These are phyloP conservation scores for Eimeria maxima DNA, from an alignment of 169 alveolate genomes.

Conservation along the genomic window DNA sequence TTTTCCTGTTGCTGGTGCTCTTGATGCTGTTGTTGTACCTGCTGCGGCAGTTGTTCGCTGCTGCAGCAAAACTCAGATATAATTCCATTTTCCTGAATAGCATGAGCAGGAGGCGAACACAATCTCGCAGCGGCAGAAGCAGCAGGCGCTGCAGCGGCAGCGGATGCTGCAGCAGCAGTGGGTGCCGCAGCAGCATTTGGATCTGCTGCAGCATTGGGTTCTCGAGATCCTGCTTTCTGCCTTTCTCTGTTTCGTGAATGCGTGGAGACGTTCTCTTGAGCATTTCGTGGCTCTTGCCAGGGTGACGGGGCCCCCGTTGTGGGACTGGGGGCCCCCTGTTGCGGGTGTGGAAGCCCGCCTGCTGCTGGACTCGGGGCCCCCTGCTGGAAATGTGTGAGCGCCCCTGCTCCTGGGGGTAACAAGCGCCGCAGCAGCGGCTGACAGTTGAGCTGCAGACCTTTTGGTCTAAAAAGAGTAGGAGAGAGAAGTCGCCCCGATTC, in stretches of 20 bases:
- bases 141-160: conserved; percentile 14
- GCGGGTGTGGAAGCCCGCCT: neutral
- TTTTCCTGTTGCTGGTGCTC: conserved; percentile 6
- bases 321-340: neutral
- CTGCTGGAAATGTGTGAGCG: neutral
- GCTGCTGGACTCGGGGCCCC: neutral
- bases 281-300: neutral
- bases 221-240: neutral
- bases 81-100: neutral
- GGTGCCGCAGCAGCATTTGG: conserved; percentile 16
- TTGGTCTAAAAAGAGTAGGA: conserved; percentile 18
- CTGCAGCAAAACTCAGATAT: neutral
- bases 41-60: neutral
- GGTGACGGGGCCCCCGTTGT: neutral
- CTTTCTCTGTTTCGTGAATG: neutral
- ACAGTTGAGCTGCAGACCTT: neutral
- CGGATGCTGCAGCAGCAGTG: neutral
- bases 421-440: conserved; percentile 53
- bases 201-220: conserved; percentile 20
- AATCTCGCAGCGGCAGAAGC: conserved; percentile 6
- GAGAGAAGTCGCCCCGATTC: conserved; percentile 29
- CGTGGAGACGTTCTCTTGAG: neutral
- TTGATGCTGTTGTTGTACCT: neutral
- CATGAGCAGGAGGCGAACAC: neutral
- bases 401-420: conserved; percentile 41